Evolutionary conservation across 2,329 filamentous ascomycete species (phyloP).

Genomic region (Talaromyces sp.): DNA sequence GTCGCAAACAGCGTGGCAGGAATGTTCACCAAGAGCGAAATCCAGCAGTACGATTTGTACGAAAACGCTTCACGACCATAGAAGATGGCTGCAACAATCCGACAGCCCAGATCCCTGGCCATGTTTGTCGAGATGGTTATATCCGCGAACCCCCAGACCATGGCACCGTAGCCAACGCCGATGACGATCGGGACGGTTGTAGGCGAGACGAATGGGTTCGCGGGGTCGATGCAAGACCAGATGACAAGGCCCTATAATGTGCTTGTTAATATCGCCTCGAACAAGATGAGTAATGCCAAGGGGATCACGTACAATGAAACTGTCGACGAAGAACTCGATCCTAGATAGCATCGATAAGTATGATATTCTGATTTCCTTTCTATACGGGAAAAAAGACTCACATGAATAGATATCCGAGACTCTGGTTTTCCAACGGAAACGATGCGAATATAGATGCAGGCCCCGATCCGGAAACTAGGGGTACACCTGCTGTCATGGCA

Average conservation of each 20-base stretch:
- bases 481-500: conserved; percentile 33
- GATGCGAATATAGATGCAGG: conserved; percentile 54
- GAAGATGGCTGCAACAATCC: conserved; percentile 57
- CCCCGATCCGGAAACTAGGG: conserved; percentile 43
- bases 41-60: conserved; percentile 46
- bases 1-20: conserved; percentile 55
- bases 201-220: conserved; percentile 54
- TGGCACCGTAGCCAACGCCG: conserved; percentile 51
- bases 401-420: conserved; percentile 54
- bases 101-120: conserved; percentile 55
- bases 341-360: background rate
- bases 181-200: conserved; percentile 50
- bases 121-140: conserved; percentile 55
- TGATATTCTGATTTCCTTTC: background rate
- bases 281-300: background rate
- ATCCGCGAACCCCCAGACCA: conserved; percentile 55
- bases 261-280: background rate
- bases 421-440: conserved; percentile 49
- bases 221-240: conserved; percentile 55
- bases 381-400: background rate
- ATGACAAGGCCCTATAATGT: conserved; percentile 46
- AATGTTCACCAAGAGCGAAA: conserved; percentile 53
- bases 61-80: conserved; percentile 49
- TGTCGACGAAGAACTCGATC: conserved; percentile 57
- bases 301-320: conserved; percentile 45